phyloP scores from a whole-genome alignment of 345 rosid species.

The Pseudoturritis turrita region DNA sequence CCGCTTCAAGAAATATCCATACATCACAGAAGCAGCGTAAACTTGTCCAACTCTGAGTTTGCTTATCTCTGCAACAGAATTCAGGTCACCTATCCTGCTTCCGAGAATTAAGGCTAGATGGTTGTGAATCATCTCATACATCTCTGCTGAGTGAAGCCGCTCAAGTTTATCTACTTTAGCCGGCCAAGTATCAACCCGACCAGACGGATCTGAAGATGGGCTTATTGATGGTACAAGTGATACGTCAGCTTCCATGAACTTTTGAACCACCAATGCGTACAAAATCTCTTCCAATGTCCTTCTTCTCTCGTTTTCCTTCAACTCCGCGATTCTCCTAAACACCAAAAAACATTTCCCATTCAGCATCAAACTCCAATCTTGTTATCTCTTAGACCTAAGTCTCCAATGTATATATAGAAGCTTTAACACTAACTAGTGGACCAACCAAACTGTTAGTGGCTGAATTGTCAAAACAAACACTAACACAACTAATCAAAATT shows the following conservation, averaged over 20 bases:
- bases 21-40: slow-evolving; percentile 98
- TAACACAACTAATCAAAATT: neutral
- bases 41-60: slow-evolving; percentile 94
- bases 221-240: slow-evolving; percentile 63
- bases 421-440: neutral
- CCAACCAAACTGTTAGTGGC: slow-evolving; percentile 1
- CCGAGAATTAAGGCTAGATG: slow-evolving; percentile 82
- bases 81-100: slow-evolving; percentile 52
- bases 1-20: slow-evolving; percentile 91
- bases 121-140: slow-evolving; percentile 94
- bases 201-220: slow-evolving; percentile 51
- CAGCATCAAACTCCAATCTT: slow-evolving; percentile 1
- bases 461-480: neutral
- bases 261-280: slow-evolving; percentile 86
- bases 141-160: slow-evolving; percentile 81
- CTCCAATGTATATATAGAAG: neutral
- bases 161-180: slow-evolving; percentile 62
- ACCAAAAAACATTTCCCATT: neutral
- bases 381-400: neutral
- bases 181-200: slow-evolving; percentile 64
- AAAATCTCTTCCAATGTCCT: slow-evolving; percentile 81
- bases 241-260: slow-evolving; percentile 86
- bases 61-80: slow-evolving; percentile 67
- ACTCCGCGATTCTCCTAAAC: slow-evolving; percentile 90
- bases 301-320: slow-evolving; percentile 82